These are phyloP conservation scores for Boletus coccyginus DNA, from an alignment of 768 basidiomycete genomes.

Conservation along the genomic window DNA sequence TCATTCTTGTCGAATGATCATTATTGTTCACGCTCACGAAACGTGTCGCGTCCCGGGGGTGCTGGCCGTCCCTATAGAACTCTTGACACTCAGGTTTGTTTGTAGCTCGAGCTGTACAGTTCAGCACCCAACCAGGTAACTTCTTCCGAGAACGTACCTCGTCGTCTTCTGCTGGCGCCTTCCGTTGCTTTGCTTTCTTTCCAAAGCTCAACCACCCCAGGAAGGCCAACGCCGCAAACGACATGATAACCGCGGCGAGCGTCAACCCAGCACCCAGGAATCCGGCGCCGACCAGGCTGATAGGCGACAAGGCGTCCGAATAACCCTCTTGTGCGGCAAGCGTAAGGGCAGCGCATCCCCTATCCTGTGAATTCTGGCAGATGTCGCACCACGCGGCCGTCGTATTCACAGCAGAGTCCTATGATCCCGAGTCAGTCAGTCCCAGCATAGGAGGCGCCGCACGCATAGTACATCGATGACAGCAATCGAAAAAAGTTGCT, in stretches of 20 bases:
- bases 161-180: conserved; percentile 1
- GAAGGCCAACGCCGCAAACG: conserved; percentile 39
- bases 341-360: conserved; percentile 53
- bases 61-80: neutral
- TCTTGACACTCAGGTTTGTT: conserved; percentile 11
- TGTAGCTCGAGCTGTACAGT: conserved; percentile 22
- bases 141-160: conserved; percentile 14
- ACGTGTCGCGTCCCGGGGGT: neutral
- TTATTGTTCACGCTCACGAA: neutral
- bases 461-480: neutral
- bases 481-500: neutral
- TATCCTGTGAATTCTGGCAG: conserved; percentile 54
- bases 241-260: conserved; percentile 38
- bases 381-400: conserved; percentile 56
- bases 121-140: neutral
- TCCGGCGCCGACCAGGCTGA: conserved; percentile 61
- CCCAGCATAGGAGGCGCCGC: neutral
- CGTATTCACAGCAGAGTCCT: conserved; percentile 52
- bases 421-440: neutral
- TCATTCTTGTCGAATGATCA: neutral
- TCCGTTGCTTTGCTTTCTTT: conserved; percentile 10
- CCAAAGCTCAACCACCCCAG: conserved; percentile 36
- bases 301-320: conserved; percentile 35
- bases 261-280: conserved; percentile 63
- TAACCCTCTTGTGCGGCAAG: conserved; percentile 26